These are phyloP conservation scores for Boletales sp. DNA, from an alignment of 768 basidiomycete genomes.

Conservation along the genomic window DNA sequence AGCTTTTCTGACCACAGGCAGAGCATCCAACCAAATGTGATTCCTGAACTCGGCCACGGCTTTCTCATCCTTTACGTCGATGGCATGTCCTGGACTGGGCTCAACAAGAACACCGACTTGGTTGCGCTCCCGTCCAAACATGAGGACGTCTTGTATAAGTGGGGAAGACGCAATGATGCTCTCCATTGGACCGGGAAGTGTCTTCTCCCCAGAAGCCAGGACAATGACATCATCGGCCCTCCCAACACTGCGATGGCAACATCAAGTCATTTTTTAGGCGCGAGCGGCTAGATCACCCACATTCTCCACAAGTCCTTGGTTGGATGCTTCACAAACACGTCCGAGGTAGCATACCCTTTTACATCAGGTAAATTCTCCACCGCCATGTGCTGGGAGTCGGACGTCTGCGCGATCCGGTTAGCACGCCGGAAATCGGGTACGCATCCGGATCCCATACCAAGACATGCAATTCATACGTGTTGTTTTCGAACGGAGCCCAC, in stretches of 20 bases:
- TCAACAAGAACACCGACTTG: conserved; percentile 31
- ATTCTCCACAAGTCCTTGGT: conserved; percentile 42
- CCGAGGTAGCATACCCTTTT: conserved; percentile 37
- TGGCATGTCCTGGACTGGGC: conserved; percentile 13
- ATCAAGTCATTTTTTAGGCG: background rate
- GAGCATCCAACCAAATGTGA: conserved; percentile 23
- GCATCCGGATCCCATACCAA: conserved; percentile 25
- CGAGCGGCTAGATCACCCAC: conserved; percentile 17
- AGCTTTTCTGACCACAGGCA: background rate
- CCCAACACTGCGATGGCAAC: conserved; percentile 29
- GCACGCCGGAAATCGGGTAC: background rate
- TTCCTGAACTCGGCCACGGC: conserved; percentile 11
- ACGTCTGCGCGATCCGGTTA: background rate
- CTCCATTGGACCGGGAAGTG: conserved; percentile 33
- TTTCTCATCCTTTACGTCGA: conserved; percentile 12
- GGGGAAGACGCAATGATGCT: conserved; percentile 16
- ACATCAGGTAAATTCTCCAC: conserved; percentile 34
- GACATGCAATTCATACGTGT: conserved; percentile 35
- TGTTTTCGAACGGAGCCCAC: conserved; percentile 32
- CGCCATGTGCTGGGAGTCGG: background rate
- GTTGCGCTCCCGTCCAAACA: conserved; percentile 32
- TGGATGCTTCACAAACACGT: conserved; percentile 44
- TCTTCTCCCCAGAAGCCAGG: conserved; percentile 32
- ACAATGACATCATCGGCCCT: conserved; percentile 34
- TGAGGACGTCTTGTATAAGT: conserved; percentile 18